phyloP scores from a whole-genome alignment of 441 rosid genomes.

The Syzygium syzygioides region DNA sequence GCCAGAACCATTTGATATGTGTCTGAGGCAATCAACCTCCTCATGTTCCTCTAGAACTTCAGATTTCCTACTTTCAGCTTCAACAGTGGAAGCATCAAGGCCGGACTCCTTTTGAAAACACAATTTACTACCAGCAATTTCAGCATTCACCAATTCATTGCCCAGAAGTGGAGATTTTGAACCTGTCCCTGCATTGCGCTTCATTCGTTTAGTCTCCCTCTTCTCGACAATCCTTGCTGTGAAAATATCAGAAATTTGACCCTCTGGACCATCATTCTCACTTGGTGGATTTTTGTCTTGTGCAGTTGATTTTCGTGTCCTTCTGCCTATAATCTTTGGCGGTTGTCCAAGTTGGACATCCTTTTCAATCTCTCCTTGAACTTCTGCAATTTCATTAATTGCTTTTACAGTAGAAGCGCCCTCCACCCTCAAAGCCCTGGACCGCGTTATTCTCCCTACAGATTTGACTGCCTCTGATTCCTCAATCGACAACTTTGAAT shows the following conservation, averaged over 20 bases:
- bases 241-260: background rate
- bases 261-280: background rate
- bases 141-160: background rate
- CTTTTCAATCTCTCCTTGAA: background rate
- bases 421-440: background rate
- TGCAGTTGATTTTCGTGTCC: background rate
- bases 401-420: background rate
- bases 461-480: background rate
- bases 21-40: background rate
- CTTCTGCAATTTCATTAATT: background rate
- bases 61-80: background rate
- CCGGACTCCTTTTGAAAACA: background rate
- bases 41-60: background rate
- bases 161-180: background rate
- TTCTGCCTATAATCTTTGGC: background rate
- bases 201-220: background rate
- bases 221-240: background rate
- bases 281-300: background rate
- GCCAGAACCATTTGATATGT: constrained; percentile 1
- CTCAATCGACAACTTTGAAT: background rate
- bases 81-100: background rate
- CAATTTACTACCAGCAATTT: background rate
- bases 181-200: background rate
- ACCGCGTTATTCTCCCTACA: constrained; percentile 15
- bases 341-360: background rate